Percentiles rank a stretch among this genome's conserved stretches.
phyloP scores from a whole-genome alignment of 192 early-diverging fungal species.

The Backusella tarrabulga region DNA sequence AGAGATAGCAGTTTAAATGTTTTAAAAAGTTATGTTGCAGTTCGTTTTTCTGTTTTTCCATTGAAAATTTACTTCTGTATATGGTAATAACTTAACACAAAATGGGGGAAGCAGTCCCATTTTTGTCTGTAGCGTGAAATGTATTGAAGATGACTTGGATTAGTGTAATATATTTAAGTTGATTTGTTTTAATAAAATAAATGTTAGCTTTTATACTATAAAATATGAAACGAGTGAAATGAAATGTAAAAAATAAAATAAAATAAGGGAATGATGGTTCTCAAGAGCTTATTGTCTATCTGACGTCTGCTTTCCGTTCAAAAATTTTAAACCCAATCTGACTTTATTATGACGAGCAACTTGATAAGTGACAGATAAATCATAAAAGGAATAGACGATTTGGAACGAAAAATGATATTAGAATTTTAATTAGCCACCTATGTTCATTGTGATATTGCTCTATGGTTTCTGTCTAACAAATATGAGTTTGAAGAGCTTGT shows the following conservation, averaged over 20 bases:
- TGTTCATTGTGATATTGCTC: too few species aligned
- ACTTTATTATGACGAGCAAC: not conserved
- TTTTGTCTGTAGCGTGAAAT: not conserved
- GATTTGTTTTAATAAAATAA: not conserved
- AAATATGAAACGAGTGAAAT: not conserved
- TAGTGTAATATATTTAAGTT: not conserved
- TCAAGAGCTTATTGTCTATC: not conserved
- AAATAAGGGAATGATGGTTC: not conserved
- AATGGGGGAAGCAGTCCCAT: not conserved
- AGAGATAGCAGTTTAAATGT: too few species aligned
- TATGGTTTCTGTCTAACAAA: too few species aligned
- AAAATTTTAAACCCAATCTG: not conserved
- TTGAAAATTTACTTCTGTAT: not conserved
- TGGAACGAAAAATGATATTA: not conserved
- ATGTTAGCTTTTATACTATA: not conserved
- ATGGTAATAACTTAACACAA: not conserved
- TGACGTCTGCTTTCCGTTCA: not conserved
- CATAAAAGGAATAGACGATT: not conserved
- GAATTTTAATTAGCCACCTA: too few species aligned
- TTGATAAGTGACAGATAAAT: not conserved
- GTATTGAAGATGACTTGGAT: not conserved
- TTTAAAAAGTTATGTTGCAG: too few species aligned
- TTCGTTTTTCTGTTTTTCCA: not conserved
- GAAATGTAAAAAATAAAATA: not conserved
- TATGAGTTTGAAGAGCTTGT: too few species aligned